Conservation (phyloP, 257 asterid genomes). For the Leptodermis oblonga region DNA sequence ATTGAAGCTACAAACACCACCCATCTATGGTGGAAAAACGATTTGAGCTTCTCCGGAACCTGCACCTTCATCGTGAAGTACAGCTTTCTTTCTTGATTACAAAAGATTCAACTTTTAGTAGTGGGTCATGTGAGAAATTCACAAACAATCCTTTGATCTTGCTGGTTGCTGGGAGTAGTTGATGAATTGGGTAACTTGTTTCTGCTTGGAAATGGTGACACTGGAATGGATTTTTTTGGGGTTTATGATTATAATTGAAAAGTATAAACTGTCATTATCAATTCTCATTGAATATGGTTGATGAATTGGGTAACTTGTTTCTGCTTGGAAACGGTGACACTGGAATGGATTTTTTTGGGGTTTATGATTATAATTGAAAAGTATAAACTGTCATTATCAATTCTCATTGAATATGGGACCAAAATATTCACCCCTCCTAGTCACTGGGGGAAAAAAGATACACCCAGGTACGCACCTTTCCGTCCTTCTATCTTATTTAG, state of each 20-base stretch:
- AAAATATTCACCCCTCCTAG: no score
- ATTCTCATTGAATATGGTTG: neutral
- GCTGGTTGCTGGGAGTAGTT: neutral
- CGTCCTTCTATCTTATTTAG: no score
- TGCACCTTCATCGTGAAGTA: neutral
- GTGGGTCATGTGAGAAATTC: neutral
- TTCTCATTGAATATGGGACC: no score
- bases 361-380: no score
- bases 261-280: no score
- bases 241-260: no score
- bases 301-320: neutral
- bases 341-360: neutral
- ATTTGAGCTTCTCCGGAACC: conserved; percentile 23
- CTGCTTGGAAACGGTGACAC: neutral
- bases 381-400: no score
- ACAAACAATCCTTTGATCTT: neutral
- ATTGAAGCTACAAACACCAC: conserved; percentile 91
- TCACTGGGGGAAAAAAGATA: no score
- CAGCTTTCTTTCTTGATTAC: neutral
- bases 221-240: neutral
- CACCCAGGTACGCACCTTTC: no score
- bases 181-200: neutral
- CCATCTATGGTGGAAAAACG: conserved; percentile 64
- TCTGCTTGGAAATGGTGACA: neutral
- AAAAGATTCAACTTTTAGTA: neutral